Conservation (phyloP, 306 rosid species). For the Carpinus fangiana region DNA sequence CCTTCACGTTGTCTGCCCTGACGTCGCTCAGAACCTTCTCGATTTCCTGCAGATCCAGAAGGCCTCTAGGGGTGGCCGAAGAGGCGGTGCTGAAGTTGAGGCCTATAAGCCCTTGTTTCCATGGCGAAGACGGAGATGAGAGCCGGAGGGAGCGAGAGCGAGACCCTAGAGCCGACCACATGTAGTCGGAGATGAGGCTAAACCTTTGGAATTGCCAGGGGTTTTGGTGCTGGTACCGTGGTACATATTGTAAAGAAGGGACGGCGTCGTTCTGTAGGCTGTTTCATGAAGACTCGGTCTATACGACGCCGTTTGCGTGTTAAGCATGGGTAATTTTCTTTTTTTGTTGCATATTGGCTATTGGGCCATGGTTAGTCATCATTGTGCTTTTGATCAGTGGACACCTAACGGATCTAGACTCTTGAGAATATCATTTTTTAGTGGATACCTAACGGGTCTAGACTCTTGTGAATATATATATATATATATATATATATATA, state of each 20-base stretch:
- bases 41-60: constrained; percentile 68
- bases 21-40: constrained; percentile 79
- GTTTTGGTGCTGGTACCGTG: background rate
- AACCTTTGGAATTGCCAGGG: background rate
- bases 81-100: constrained; percentile 13
- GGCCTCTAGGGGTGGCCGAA: constrained; percentile 24
- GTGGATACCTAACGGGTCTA: too few species aligned
- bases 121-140: constrained; percentile 25
- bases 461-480: too few species aligned
- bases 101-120: constrained; percentile 44
- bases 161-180: constrained; percentile 51
- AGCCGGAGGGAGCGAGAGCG: constrained; percentile 9
- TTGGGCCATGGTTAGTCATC: too few species aligned
- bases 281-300: background rate
- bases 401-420: too few species aligned
- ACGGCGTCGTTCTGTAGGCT: background rate
- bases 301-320: background rate
- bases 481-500: too few species aligned
- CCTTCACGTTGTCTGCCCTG: constrained; percentile 79
- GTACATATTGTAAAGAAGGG: background rate
- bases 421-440: too few species aligned
- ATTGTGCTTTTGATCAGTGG: too few species aligned
- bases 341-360: too few species aligned
- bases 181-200: constrained; percentile 3
- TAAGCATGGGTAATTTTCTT: too few species aligned